Evolutionary conservation across 176 grass and related monocot genomes (phyloP), one percentile per base, ranked within the genome.

Genomic region (Oryza rufipogon): DNA sequence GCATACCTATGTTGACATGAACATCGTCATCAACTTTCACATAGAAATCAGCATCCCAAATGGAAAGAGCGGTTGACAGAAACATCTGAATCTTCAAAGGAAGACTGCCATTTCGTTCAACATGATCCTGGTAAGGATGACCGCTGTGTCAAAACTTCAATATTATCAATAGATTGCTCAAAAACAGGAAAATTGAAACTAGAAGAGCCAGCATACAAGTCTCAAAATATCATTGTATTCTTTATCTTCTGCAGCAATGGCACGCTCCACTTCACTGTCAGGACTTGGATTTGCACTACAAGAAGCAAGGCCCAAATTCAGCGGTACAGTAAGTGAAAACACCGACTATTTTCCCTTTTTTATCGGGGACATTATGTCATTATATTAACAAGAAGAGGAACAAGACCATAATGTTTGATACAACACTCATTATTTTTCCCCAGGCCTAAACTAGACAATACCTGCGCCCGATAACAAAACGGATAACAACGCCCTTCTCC

Each of bases 41-140:
- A 86, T 91, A 94, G 86, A 94, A 94, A 74, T 94, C 87, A 83
- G 92, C 87, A 70, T 95, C 87, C 93, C 93, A 95, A 19, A 39
- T 90, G 41, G 75, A 54, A 70, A 95, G 75, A 77, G 90, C 93
- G 13, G 82, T 88, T 54, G 90, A 92, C 70, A 95, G 90, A 48
- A 87, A 95, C 69, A 86, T 88, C 54, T 92, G 90, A 49, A 89
- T 75, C 83, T 92, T 95, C 41, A n/a, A 69, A 74, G 93, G 70
- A 23, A 95, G 87, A 16, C 77, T 79, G 70, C 74, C 85, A 26
- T 88, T 60, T 71, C 90, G 82, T 90, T 95, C 93, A 45, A 92
- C 69, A 66, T 92, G 87, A 75, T 92, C 77, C 93, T 95, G 81
- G 63, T n/a, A 81, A 45, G 56, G 56, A 49, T 56, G 12, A 66